Evolutionary conservation across 352 stramenopile genomes (phyloP).

Genomic region (Globisporangium sylvaticum): DNA sequence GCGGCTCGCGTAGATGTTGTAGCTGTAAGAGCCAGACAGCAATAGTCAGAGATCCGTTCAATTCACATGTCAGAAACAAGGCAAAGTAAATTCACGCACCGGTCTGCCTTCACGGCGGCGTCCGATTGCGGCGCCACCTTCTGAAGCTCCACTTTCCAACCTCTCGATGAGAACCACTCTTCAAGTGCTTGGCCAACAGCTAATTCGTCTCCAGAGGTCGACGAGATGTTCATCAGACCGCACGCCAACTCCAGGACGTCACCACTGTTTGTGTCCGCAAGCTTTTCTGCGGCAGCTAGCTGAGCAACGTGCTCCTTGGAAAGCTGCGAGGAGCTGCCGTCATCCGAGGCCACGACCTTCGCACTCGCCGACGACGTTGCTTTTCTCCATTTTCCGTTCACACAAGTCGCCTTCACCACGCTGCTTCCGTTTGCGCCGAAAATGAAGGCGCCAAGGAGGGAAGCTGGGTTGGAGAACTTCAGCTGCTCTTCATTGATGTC

Average conservation of each 20-base stretch:
- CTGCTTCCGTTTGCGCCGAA: constrained; percentile 68
- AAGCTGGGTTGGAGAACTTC: constrained; percentile 52
- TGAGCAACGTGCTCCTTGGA: constrained; percentile 44
- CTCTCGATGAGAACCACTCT: constrained; percentile 56
- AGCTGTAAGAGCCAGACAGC: constrained; percentile 20
- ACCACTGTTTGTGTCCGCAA: constrained; percentile 55
- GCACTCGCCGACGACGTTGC: constrained; percentile 18
- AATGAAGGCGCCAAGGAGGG: constrained; percentile 62
- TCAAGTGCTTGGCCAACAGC: constrained; percentile 60
- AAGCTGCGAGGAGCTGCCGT: constrained; percentile 13
- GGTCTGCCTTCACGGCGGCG: constrained; percentile 48
- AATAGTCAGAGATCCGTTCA: neutral
- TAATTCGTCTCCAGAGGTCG: constrained; percentile 71
- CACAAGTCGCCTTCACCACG: constrained; percentile 66
- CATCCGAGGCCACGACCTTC: neutral
- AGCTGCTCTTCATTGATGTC: constrained; percentile 70
- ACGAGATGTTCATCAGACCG: constrained; percentile 66
- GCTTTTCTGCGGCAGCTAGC: constrained; percentile 37
- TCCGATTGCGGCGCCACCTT: constrained; percentile 62
- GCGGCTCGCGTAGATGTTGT: constrained; percentile 74
- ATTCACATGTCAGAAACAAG: constrained; percentile 30
- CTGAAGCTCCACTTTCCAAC: constrained; percentile 75
- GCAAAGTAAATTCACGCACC: constrained; percentile 22
- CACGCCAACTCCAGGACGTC: constrained; percentile 62
- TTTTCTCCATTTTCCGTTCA: constrained; percentile 68